phyloP scores from a whole-genome alignment of 2,329 filamentous ascomycete genomes.

The Aspergillus chevalieri region DNA sequence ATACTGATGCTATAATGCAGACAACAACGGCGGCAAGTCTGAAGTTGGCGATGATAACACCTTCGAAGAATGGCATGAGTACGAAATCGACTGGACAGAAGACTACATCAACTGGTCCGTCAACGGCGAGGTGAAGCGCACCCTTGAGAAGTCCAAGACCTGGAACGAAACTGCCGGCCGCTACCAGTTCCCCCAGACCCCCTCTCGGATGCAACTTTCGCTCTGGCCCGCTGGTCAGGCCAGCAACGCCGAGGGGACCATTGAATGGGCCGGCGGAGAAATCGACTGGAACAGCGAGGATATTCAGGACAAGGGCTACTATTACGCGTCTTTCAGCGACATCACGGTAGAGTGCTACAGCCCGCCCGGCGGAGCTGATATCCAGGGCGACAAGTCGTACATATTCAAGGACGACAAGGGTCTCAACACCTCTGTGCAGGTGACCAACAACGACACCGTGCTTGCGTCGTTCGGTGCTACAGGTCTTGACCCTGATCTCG shows the following conservation, averaged over 20 bases:
- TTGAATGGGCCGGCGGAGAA: conserved; percentile 83
- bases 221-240: conserved; percentile 88
- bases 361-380: conserved; percentile 64
- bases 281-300: conserved; percentile 81
- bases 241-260: conserved; percentile 73
- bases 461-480: conserved; percentile 76
- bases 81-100: conserved; percentile 88
- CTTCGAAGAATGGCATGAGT: conserved; percentile 74
- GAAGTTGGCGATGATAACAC: conserved; percentile 54
- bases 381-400: conserved; percentile 61
- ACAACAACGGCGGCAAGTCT: conserved; percentile 69
- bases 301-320: conserved; percentile 80
- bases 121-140: conserved; percentile 71
- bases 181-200: conserved; percentile 87
- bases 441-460: conserved; percentile 67
- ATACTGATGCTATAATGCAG: no score
- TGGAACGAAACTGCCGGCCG: conserved; percentile 78
- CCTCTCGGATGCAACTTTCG: conserved; percentile 82
- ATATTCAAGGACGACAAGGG: conserved; percentile 60
- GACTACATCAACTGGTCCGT: conserved; percentile 81
- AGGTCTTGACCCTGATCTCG: conserved; percentile 61
- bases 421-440: conserved; percentile 70
- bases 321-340: conserved; percentile 72
- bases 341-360: conserved; percentile 84
- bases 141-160: conserved; percentile 67